Evolutionary conservation across 495 filamentous ascomycete species (phyloP).

Genomic region (Cetradonia linearis): DNA sequence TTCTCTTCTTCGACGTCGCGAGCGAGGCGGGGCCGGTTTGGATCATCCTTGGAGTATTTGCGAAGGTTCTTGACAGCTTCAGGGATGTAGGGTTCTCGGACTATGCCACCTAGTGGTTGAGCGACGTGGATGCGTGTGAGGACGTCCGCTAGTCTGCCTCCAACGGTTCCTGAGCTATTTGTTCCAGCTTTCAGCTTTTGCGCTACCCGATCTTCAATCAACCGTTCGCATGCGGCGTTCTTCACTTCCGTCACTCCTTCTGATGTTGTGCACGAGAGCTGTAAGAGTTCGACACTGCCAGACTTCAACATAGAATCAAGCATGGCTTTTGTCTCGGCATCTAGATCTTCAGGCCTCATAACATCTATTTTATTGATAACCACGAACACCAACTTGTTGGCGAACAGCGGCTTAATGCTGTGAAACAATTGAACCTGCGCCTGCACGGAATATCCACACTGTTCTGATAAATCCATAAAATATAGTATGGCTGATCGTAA

Average conservation of each 20-base stretch:
- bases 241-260: conserved; percentile 92
- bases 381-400: conserved; percentile 93
- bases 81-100: conserved; percentile 77
- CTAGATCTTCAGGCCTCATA: conserved; percentile 75
- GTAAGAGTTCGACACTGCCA: conserved; percentile 80
- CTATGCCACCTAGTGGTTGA: conserved; percentile 69
- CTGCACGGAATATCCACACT: conserved; percentile 88
- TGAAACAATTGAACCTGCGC: conserved; percentile 90
- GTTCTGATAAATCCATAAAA: conserved; percentile 97
- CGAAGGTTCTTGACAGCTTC: conserved; percentile 67
- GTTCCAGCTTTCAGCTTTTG: conserved; percentile 91
- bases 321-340: conserved; percentile 64
- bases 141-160: conserved; percentile 75
- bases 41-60: conserved; percentile 86
- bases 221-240: conserved; percentile 84
- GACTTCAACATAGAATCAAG: conserved; percentile 72
- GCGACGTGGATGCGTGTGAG: conserved; percentile 93
- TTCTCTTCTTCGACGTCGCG: conserved; percentile 87
- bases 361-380: conserved; percentile 98
- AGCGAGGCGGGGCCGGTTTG: conserved; percentile 64
- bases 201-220: conserved; percentile 83
- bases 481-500: conserved; percentile 87
- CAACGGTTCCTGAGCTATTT: conserved; percentile 57
- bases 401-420: conserved; percentile 90
- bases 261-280: conserved; percentile 86